A percentile compares a stretch with the other conserved stretches of the same genome.
These are phyloP conservation scores for Tuctoria greenei DNA, from an alignment of 176 grass and related monocot species.

Conservation along the genomic window DNA sequence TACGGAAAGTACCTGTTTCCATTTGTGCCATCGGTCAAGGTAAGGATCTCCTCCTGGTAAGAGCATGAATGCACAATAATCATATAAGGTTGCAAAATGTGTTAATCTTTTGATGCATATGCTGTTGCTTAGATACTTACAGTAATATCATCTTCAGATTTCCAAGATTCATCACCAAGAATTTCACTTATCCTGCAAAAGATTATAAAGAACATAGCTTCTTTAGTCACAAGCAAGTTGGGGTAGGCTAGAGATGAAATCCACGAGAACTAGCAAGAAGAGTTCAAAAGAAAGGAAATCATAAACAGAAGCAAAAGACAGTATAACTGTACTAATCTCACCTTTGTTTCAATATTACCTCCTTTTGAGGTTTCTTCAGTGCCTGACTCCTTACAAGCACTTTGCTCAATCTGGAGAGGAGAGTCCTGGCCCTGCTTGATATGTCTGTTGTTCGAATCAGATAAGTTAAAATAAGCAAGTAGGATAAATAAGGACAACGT, in stretches of 20 bases:
- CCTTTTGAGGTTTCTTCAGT: constrained; percentile 75
- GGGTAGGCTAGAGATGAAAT: neutral
- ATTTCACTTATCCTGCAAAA: constrained; percentile 77
- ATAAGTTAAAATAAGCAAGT: constrained; percentile 48
- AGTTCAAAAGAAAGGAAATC: neutral
- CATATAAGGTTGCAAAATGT: constrained; percentile 25
- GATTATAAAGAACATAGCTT: constrained; percentile 12
- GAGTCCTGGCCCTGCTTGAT: constrained; percentile 76
- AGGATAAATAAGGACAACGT: constrained; percentile 32
- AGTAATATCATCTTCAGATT: constrained; percentile 61
- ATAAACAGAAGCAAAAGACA: neutral
- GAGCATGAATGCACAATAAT: constrained; percentile 36
- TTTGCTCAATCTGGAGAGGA: constrained; percentile 95
- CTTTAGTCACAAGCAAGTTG: neutral
- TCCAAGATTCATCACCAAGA: constrained; percentile 60
- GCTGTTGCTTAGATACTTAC: constrained; percentile 56
- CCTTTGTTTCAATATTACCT: constrained; percentile 73
- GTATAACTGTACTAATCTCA: neutral
- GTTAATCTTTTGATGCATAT: constrained; percentile 1
- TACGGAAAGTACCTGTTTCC: constrained; percentile 51
- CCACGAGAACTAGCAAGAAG: neutral
- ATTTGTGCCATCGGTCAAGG: constrained; percentile 63
- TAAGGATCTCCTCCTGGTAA: constrained; percentile 75
- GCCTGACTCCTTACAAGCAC: constrained; percentile 67
- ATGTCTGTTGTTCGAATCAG: constrained; percentile 94